These are phyloP conservation scores for Magnaporthales sp. DNA, from an alignment of 2,329 filamentous ascomycete species.

Conservation along the genomic window DNA sequence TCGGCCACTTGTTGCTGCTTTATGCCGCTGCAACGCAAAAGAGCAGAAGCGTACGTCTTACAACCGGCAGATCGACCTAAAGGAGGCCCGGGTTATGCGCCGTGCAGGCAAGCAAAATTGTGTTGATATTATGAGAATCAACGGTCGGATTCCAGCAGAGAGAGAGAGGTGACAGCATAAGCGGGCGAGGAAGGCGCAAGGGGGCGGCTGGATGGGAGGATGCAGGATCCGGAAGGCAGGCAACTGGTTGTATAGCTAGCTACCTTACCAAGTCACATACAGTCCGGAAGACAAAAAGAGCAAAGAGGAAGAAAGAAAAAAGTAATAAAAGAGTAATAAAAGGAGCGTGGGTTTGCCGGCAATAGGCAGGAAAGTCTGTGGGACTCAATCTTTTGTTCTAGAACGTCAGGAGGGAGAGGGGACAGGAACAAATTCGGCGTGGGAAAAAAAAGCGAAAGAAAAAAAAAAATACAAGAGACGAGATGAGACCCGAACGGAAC, in stretches of 20 bases:
- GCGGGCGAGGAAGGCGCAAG: constrained; percentile 1
- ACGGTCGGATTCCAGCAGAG: not conserved
- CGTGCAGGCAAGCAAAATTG: not conserved
- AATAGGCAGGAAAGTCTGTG: not conserved
- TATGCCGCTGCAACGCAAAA: not conserved
- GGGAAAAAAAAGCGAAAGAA: constrained; percentile 9
- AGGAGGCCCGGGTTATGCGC: not conserved
- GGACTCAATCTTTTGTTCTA: constrained; percentile 1
- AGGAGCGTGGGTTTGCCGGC: constrained; percentile 1
- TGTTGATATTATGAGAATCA: not conserved
- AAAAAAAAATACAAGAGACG: constrained; percentile 4
- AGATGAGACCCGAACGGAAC: constrained; percentile 1
- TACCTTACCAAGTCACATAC: not conserved
- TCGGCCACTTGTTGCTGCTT: not conserved
- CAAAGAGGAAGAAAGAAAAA: not conserved
- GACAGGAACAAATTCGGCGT: not conserved
- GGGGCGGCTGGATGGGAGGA: not conserved
- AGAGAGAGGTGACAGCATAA: not conserved
- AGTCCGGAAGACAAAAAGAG: not conserved
- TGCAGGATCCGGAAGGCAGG: not conserved
- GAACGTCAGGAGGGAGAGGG: constrained; percentile 1
- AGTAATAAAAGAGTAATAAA: not conserved
- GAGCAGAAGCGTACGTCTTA: not conserved
- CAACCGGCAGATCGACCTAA: not conserved
- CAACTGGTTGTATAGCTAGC: not conserved